Base-by-base conservation (phyloP, 805 yeast species). In the Saccharomycopsis babjevae region DNA sequence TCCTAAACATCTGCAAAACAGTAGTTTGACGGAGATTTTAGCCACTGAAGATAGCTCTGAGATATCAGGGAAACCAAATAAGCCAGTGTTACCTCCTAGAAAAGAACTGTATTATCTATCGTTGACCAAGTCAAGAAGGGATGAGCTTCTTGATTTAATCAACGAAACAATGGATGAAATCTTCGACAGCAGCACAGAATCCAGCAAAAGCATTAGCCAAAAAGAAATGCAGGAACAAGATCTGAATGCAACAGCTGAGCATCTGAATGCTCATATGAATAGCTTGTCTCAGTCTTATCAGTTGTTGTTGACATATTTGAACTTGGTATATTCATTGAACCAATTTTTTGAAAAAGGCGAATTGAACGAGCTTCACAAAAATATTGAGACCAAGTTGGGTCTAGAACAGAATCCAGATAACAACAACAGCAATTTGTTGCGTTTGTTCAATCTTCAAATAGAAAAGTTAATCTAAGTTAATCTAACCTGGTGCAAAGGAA, bases 301-400 rank as follows among this genome's bases (percentile, higher is more conserved):
- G 50, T 72, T 79, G 2, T 69, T 87, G 8, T 71, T 84, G 50
- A 80, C 85, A 4, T 83, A 79, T 70, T 70, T 86, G 65, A 86
- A 86, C 67, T 76, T 88, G 59, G 74, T 79, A 43, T 71, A 72
- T 34, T 74, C 73, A 5, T 68, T 78, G 15, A 73, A 72, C 42
- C 54, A 65, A 1, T 67, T 67, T 55, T 73, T 76, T 65, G 75
- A 73, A 52, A 61, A 57, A 1, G 64, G 63, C 0, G 65, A 71
- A 20, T 61, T 77, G 1, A 61, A 67, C 2, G 67, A 70, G 16
- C 69, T 79, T 22, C 65, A 74, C 43, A 67, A 69, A 3, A 50
- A 36, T 22, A 28, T 56, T 10, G 57, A 54, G 15, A 16, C 28
- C 39, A 18, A 38, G 32, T 18, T 50, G 36, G 20, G 36, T 6